Evolutionary conservation across 345 rosid species (phyloP).

Genomic region (Punica granatum): DNA sequence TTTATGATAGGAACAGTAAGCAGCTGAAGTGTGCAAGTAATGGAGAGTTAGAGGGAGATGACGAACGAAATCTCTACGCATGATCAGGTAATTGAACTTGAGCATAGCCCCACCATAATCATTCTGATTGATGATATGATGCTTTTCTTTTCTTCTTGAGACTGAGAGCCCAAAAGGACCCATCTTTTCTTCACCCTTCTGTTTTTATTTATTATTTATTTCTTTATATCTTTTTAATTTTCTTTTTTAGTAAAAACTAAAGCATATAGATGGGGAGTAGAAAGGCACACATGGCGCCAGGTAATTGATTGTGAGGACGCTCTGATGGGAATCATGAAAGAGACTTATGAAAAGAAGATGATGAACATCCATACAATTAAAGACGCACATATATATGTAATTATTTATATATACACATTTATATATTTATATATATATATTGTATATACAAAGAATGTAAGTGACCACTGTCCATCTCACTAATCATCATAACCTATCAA

Average conservation of each 20-base stretch:
- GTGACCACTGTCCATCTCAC: conserved; percentile 33
- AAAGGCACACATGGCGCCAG: conserved; percentile 12
- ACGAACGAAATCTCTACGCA: neutral
- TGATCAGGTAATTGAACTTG: conserved; percentile 2
- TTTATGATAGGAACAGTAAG: neutral
- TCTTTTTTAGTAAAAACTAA: neutral
- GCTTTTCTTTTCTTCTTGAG: neutral
- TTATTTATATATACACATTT: neutral
- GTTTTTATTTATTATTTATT: neutral
- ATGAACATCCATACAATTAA: neutral
- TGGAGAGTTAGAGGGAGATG: neutral
- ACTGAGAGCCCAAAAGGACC: neutral
- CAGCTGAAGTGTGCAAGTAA: neutral
- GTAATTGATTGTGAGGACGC: conserved; percentile 20
- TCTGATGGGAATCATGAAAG: conserved; percentile 8
- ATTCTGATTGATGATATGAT: conserved; percentile 1
- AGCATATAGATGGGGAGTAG: conserved; percentile 3
- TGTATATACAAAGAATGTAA: conserved; percentile 17
- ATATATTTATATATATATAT: neutral
- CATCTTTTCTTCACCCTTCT: neutral
- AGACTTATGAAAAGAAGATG: conserved; percentile 10
- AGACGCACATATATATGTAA: conserved; percentile 12
- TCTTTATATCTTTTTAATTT: neutral
- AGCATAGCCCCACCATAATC: neutral
- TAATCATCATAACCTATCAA: conserved; percentile 41